Base-by-base conservation (phyloP, 2,329 filamentous ascomycete species). In the Fusarium cicatricum region DNA sequence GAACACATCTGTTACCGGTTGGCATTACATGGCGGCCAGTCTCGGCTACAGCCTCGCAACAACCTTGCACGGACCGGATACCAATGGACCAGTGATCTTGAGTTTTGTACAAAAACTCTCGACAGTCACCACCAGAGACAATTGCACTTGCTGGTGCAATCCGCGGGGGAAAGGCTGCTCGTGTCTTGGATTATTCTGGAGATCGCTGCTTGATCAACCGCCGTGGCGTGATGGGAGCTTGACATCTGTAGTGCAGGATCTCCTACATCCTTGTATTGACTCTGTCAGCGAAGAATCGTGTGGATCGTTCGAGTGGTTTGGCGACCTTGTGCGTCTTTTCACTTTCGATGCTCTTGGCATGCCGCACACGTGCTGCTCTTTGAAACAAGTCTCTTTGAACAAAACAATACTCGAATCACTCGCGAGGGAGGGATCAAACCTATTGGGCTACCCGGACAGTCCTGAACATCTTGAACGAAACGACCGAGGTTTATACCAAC, bases 291-390 rank as follows among this genome's bases (percentile, higher is more conserved):
- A 7, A 21, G 21, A 21, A 21, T 21, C 7, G 7, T 7, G 7
- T 7, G 21, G 7, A 21, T 4, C 21, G 21, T 7, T 21, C 7
- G 21, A 17, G 15, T 6, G 9, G 28, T 12, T 21, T 2, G 5
- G 10, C 5, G 42, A 17, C 1, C 14, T 50, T 14, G 16, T 50
- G 14, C 47, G 23, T 1, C 32, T 50, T 28, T 21, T 50, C 16
- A 50, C 47, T 1, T 50, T 50, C 5, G 47, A 50, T 11, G 47
- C 31, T 28, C 28, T 50, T 6, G 39, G 43, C 3, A 43, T 44
- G 47, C 9, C 21, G 23, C 47, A 50, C 15, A 50, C 47, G 3
- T 50, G 47, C 19, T 50, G 47, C 23, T 2, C 4, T 26, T n/a
- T n/a, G 5, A 26, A n/a, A 17, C 7, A 23, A 2, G 14, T 45